phyloP scores from a whole-genome alignment of 2,329 filamentous ascomycete genomes.

The Graphilbum sp. region DNA sequence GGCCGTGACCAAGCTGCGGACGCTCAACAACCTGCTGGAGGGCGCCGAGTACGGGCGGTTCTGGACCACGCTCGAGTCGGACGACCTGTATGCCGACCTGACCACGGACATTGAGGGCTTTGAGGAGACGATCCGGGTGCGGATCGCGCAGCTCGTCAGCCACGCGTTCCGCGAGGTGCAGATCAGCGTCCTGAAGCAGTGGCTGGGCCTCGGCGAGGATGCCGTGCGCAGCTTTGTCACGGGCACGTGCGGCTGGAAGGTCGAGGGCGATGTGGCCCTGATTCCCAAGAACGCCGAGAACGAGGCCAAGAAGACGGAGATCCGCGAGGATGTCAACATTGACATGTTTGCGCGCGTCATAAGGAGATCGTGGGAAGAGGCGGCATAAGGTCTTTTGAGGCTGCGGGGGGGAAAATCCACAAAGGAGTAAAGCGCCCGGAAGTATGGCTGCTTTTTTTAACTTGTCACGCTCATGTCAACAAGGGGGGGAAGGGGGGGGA shows the following conservation, averaged over 20 bases:
- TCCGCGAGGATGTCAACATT: slow-evolving; percentile 86
- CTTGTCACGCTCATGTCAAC: neutral
- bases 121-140: slow-evolving; percentile 80
- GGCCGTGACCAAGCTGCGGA: slow-evolving; percentile 74
- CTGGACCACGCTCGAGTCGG: slow-evolving; percentile 83
- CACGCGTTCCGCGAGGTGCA: slow-evolving; percentile 63
- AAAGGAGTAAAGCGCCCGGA: no score
- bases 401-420: no score
- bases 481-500: neutral
- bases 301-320: slow-evolving; percentile 89
- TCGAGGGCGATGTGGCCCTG: slow-evolving; percentile 52
- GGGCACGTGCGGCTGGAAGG: slow-evolving; percentile 74
- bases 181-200: slow-evolving; percentile 51
- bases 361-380: slow-evolving; percentile 73
- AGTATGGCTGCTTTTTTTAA: neutral
- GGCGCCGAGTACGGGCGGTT: slow-evolving; percentile 81
- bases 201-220: slow-evolving; percentile 52
- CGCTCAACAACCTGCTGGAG: slow-evolving; percentile 74
- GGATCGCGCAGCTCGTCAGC: slow-evolving; percentile 76
- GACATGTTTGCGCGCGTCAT: slow-evolving; percentile 73
- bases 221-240: slow-evolving; percentile 64
- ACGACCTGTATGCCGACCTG: slow-evolving; percentile 90
- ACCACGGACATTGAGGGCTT: slow-evolving; percentile 90
- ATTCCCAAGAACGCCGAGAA: slow-evolving; percentile 92
- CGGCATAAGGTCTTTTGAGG: slow-evolving; percentile 26